phyloP scores from a whole-genome alignment of 108 stramenopile genomes.

The Fragilaria radians region DNA sequence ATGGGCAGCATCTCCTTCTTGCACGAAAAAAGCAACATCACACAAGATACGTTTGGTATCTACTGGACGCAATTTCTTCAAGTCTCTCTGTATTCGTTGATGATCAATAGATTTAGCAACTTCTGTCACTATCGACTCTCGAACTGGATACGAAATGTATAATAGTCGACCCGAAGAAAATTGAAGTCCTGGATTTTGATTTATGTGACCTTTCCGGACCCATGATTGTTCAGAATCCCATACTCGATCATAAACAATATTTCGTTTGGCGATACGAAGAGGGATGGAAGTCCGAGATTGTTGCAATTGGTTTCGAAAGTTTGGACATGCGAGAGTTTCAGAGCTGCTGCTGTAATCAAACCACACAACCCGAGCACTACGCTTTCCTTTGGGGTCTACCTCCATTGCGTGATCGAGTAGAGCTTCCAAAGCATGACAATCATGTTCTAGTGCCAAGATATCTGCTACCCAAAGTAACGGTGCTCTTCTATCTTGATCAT shows the following conservation, averaged over 20 bases:
- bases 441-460: constrained; percentile 29
- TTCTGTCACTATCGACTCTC: constrained; percentile 26
- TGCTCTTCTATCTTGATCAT: neutral
- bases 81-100: constrained; percentile 1
- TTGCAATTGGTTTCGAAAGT: neutral
- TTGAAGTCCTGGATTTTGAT: constrained; percentile 8
- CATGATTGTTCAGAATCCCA: constrained; percentile 10
- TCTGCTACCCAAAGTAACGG: constrained; percentile 18
- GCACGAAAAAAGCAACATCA: constrained; percentile 33
- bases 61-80: neutral
- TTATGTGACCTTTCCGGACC: constrained; percentile 12
- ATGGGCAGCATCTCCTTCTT: constrained; percentile 33
- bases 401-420: constrained; percentile 4
- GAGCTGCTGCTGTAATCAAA: constrained; percentile 25
- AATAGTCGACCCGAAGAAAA: constrained; percentile 1
- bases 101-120: constrained; percentile 1
- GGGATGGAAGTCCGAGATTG: constrained; percentile 6
- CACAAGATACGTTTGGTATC: constrained; percentile 9
- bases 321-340: constrained; percentile 8
- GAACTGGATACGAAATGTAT: constrained; percentile 18
- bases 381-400: neutral
- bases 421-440: constrained; percentile 32
- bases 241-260: constrained; percentile 27
- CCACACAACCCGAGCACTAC: constrained; percentile 10
- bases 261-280: constrained; percentile 28